phyloP scores from a whole-genome alignment of 305 asterid genomes.

The Solanum hybrid region DNA sequence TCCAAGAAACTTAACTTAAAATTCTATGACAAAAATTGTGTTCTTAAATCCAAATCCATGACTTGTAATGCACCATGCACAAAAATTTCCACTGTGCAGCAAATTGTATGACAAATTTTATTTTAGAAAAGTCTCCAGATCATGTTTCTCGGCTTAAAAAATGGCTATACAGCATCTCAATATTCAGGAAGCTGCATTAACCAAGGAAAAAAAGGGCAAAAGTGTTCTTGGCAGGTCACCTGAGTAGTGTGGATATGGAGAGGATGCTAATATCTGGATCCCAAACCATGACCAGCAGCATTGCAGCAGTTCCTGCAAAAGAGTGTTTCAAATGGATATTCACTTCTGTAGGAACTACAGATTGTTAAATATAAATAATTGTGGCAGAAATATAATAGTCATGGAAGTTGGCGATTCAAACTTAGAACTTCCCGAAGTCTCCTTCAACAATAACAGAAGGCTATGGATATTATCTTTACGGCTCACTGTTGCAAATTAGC shows the following conservation, averaged over 20 bases:
- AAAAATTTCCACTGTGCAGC: not conserved
- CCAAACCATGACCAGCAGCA: constrained; percentile 92
- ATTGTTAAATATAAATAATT: not conserved
- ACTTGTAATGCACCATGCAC: not conserved
- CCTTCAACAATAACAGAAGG: not conserved
- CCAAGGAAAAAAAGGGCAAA: not conserved
- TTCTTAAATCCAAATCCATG: not conserved
- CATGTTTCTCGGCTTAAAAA: not conserved
- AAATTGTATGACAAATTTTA: not conserved
- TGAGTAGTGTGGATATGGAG: constrained; percentile 64
- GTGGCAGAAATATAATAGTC: not conserved
- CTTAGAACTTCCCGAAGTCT: not conserved
- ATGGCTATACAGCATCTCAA: not conserved
- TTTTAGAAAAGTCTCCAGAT: not conserved
- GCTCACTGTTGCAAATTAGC: not conserved
- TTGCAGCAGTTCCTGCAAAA: constrained; percentile 79
- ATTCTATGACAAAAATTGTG: not conserved
- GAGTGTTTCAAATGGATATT: not conserved
- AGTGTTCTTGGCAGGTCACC: constrained; percentile 29
- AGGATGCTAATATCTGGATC: constrained; percentile 60
- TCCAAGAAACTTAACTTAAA: not conserved
- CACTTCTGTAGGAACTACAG: constrained; percentile 1
- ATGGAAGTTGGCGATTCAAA: not conserved
- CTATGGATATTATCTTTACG: not conserved
- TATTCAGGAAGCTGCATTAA: not conserved